Evolutionary conservation across 1,139 yeast species (phyloP), one percentile per base, ranked within the genome.

Genomic region (Suhomyces bokatorum): DNA sequence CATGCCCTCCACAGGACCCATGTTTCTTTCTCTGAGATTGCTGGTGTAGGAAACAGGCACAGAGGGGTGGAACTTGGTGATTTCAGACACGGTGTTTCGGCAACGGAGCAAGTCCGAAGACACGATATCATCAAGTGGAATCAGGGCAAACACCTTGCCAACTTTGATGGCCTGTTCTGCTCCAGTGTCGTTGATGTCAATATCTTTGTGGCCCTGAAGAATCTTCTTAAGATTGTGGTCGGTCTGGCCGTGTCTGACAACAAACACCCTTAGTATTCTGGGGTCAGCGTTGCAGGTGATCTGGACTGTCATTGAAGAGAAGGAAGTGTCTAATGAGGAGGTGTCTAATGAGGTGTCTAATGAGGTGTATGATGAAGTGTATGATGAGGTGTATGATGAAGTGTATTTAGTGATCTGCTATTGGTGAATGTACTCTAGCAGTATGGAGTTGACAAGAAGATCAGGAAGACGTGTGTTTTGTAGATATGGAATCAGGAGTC

Each of bases 1-100:
- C 87, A 86, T 80, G 2, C 96, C 96, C 60, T 90, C 89, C 20
- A 83, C 77, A 2, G 59, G 67, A 1, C 97, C 97, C 96, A 90
- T 87, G 45, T 69, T 64, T 39, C 97, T 70, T 59, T 90, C 97
- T 48, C 97, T 74, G 37, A 87, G 68, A 26, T 73, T 73, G 3
- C 61, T 34, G 1, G 78, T 71, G 35, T 56, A 54, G 24, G 52
- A 47, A 1, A 62, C 45, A 1, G 46, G 46, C 15, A 54, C 45
- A 0, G 43, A 43, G 3, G 57, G 46, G 51, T 77, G 74, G 32
- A 57, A 50, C 13, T 58, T 56, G 20, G 66, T 48, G 7, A 82
- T 70, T 37, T 67, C 67, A 2, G 61, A 53, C n/a, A 76, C 54
- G 0, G 90, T 84, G 52, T 78, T 75, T 36, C 66, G 67, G 57